Evolutionary conservation across 495 filamentous ascomycete genomes (phyloP), one percentile per base, ranked within the genome.

Genomic region (Hypoxylon trugodes): DNA sequence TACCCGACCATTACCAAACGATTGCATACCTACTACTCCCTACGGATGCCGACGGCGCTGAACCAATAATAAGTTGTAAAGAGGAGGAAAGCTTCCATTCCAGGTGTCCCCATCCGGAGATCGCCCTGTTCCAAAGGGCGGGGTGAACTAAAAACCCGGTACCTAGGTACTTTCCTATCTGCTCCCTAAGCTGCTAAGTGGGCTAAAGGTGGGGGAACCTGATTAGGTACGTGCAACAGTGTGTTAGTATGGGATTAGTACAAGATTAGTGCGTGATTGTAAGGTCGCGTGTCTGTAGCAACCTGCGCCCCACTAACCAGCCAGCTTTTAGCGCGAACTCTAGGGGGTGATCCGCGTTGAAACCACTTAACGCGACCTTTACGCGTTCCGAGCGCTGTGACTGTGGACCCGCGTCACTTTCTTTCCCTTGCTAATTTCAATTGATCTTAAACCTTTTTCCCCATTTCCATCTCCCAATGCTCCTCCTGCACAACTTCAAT

Each of bases 51-150:
- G 26, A 24, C 9, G 3, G 22, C 22, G 18, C 18, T 45, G 24
- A 22, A 30, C 8, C 38, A 48, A 36, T 55, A 42, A 57, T 57
- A 50, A 47, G 47, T 24, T n/a, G 28, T 24, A 35, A 35, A 8
- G 13, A 25, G 35, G 8, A 16, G 24, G 19, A 13, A 30, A 28
- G 12, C n/a, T 19, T 22, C 25, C 38, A 55, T 55, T 46, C 49
- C 50, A 54, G 41, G 41, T 25, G 37, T 9, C 47, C 72, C 71
- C 40, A 9, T 26, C 53, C 76, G 76, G 76, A 79, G 76, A 69
- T 79, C 76, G 75, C 73, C 76, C 45, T 61, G 32, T 75, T 76
- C 76, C 76, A 74, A 32, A 22, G 57, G 22, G 6, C n/a, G 21
- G 28, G 25, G n/a, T 47, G 47, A 18, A 13, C 50, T 33, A 38